A percentile compares a stretch with the other conserved stretches of the same genome.
These are phyloP conservation scores for Aspergillus sp. DNA, from an alignment of 2,329 filamentous ascomycete genomes.

Conservation along the genomic window DNA sequence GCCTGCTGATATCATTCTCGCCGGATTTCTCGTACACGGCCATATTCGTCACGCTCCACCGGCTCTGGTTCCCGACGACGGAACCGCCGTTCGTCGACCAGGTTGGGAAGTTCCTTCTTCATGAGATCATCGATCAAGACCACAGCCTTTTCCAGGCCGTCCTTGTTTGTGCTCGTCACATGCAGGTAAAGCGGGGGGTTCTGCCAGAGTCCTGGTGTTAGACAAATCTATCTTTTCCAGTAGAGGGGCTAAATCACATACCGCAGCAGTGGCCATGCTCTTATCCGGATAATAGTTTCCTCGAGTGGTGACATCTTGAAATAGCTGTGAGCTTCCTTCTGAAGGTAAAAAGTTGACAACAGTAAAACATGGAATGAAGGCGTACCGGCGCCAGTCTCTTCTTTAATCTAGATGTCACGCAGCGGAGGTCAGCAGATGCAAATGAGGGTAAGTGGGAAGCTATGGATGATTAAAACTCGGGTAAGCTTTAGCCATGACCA, in stretches of 20 bases:
- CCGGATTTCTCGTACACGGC: conserved; percentile 61
- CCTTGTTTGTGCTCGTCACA: conserved; percentile 87
- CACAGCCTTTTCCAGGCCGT: conserved; percentile 86
- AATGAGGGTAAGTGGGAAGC: conserved; percentile 63
- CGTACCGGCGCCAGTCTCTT: conserved; percentile 99
- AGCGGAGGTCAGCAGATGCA: conserved; percentile 90
- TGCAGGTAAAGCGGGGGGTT: conserved; percentile 93
- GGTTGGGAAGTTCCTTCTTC: conserved; percentile 90
- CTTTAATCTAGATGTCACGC: conserved; percentile 96
- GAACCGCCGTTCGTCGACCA: conserved; percentile 93
- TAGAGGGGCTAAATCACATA: conserved; percentile 51
- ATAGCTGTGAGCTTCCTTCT: conserved; percentile 60
- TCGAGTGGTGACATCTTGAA: conserved; percentile 96
- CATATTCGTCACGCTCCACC: conserved; percentile 86
- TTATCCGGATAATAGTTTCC: conserved; percentile 98
- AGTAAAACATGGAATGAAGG: conserved; percentile 49
- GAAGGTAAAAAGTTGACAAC: conserved; percentile 49
- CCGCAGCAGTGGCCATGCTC: conserved; percentile 89
- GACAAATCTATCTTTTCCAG: neutral
- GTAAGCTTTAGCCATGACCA: conserved; percentile 69
- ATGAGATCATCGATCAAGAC: conserved; percentile 90
- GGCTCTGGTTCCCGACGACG: conserved; percentile 75
- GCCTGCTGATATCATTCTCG: neutral
- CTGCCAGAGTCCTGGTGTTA: conserved; percentile 46
- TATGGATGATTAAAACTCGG: conserved; percentile 57